These are phyloP conservation scores for Dendrobium chrysotoxum DNA, from an alignment of 106 monocot species.

Conservation along the genomic window DNA sequence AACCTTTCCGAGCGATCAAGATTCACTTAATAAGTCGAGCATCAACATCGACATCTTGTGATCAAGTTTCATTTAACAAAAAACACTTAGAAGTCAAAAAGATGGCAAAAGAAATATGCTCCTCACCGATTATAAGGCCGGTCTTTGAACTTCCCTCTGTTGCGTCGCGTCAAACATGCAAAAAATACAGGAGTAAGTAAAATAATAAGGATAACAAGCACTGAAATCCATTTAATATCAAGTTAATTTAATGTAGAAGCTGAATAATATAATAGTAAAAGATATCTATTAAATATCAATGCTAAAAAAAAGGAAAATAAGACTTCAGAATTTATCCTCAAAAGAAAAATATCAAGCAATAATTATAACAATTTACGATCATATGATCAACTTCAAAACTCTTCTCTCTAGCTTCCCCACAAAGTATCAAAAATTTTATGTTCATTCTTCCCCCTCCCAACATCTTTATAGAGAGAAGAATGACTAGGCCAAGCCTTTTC, in stretches of 20 bases:
- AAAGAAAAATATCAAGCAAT: background rate
- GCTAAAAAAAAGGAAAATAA: background rate
- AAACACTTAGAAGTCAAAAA: background rate
- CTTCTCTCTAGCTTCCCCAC: background rate
- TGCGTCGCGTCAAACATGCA: background rate
- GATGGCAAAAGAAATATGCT: conserved; percentile 1
- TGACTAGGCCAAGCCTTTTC: background rate
- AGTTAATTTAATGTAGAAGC: background rate
- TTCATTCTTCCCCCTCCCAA: background rate
- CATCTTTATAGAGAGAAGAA: background rate
- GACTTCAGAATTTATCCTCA: background rate
- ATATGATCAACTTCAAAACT: background rate
- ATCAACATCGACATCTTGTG: background rate
- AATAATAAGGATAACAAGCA: background rate
- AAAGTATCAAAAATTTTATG: no score
- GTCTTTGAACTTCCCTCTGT: conserved; percentile 1
- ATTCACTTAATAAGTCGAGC: no score
- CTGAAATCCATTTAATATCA: background rate
- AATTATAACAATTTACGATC: background rate
- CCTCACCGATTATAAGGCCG: conserved; percentile 7
- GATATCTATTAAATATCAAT: background rate
- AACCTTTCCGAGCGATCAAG: background rate
- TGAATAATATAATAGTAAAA: background rate
- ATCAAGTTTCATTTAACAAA: background rate
- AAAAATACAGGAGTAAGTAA: background rate